Evolutionary conservation across 1,284 basidiomycete species (phyloP).

Genomic region (Ganoderma leucocontextum): DNA sequence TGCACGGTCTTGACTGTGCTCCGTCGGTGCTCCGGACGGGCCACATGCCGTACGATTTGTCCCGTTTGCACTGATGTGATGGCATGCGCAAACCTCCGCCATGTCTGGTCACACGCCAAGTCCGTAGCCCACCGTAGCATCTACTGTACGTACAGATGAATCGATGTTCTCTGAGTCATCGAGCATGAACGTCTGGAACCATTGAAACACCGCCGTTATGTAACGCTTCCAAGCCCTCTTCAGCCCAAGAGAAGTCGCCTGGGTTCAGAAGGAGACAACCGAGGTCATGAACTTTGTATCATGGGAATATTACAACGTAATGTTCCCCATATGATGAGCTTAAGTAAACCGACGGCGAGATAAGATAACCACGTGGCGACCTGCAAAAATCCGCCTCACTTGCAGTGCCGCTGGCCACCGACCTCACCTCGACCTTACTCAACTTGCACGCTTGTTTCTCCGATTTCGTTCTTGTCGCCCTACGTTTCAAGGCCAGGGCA

Average conservation of each 20-base stretch:
- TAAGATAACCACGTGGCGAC: slow-evolving; percentile 40
- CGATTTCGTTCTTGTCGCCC: neutral
- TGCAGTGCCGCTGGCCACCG: neutral
- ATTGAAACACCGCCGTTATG: too few relatives aligned
- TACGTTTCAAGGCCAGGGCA: neutral
- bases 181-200: neutral
- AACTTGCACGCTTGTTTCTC: neutral
- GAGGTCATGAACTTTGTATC: too few relatives aligned
- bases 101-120: neutral
- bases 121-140: neutral
- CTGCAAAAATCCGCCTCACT: neutral
- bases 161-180: neutral
- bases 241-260: too few relatives aligned
- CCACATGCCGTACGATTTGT: neutral
- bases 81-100: neutral
- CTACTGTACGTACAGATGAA: too few relatives aligned
- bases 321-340: too few relatives aligned
- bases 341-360: slow-evolving; percentile 3
- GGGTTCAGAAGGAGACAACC: too few relatives aligned
- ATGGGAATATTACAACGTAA: too few relatives aligned
- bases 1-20: neutral
- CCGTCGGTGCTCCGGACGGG: slow-evolving; percentile 4
- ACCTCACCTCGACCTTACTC: neutral
- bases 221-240: too few relatives aligned
- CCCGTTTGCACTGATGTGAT: neutral